These are phyloP conservation scores for Boletus subcaerulescens DNA, from an alignment of 768 basidiomycete genomes.

Conservation along the genomic window DNA sequence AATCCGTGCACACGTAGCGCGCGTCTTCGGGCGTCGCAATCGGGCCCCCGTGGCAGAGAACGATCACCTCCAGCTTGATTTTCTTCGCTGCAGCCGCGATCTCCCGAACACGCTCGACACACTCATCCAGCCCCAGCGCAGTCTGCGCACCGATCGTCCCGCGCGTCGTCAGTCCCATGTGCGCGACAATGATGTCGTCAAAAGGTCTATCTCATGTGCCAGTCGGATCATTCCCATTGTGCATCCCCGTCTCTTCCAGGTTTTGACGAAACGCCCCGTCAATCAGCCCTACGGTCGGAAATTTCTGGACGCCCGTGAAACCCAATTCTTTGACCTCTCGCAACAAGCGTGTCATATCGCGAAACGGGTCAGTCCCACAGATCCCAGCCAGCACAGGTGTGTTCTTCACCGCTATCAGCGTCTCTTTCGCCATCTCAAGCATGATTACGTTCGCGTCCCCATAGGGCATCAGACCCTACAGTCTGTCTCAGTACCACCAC, in stretches of 20 bases:
- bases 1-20: constrained; percentile 21
- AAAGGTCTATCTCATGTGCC: constrained; percentile 21
- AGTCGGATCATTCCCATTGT: constrained; percentile 29
- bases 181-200: constrained; percentile 25
- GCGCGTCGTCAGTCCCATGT: constrained; percentile 31
- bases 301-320: constrained; percentile 28
- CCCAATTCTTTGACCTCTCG: constrained; percentile 25
- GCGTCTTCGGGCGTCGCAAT: constrained; percentile 26
- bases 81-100: constrained; percentile 17
- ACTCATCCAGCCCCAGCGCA: constrained; percentile 19
- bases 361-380: constrained; percentile 30
- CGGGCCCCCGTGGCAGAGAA: constrained; percentile 25
- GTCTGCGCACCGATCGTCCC: constrained; percentile 27
- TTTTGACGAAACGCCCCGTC: constrained; percentile 29
- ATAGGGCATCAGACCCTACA: constrained; percentile 27
- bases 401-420: constrained; percentile 26
- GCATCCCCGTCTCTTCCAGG: constrained; percentile 31
- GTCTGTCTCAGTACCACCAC: neutral
- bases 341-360: constrained; percentile 24
- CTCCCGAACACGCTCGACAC: constrained; percentile 18
- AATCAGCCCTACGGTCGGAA: constrained; percentile 29
- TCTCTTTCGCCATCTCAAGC: constrained; percentile 29
- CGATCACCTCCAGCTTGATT: constrained; percentile 19
- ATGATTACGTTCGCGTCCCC: constrained; percentile 29
- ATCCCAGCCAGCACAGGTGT: constrained; percentile 28